Percentiles rank a stretch among this genome's conserved stretches.
Conservation (phyloP, 1,284 basidiomycete genomes). For the Sporisorium sorghi region DNA sequence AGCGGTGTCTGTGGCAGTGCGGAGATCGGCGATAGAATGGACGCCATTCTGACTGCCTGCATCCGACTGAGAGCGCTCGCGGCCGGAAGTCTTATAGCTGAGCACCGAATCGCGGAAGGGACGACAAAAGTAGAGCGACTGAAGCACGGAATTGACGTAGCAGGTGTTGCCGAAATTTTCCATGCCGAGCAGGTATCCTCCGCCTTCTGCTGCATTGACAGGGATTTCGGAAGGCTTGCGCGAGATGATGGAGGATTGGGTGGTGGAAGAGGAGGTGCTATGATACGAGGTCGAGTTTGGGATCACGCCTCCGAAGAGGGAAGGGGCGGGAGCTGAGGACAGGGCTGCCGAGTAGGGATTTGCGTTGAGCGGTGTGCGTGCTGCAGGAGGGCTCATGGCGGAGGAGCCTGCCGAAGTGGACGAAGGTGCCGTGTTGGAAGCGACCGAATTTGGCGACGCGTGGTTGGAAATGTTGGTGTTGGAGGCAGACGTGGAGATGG, state of each 20-base stretch:
- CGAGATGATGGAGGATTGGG: constrained; percentile 27
- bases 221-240: constrained; percentile 41
- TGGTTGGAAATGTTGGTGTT: constrained; percentile 7
- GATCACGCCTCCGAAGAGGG: constrained; percentile 39
- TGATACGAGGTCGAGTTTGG: constrained; percentile 24
- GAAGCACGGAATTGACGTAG: constrained; percentile 97
- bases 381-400: constrained; percentile 15
- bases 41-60: constrained; percentile 11
- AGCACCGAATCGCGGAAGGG: constrained; percentile 81
- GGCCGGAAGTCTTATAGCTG: constrained; percentile 28
- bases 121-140: constrained; percentile 89
- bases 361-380: constrained; percentile 32
- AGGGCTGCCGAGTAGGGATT: constrained; percentile 29
- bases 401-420: constrained; percentile 21
- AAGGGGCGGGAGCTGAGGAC: constrained; percentile 7
- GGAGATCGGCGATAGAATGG: constrained; percentile 10
- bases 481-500: constrained; percentile 15
- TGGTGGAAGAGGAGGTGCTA: constrained; percentile 38
- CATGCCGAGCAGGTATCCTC: constrained; percentile 59
- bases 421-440: constrained; percentile 9
- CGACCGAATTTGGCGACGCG: constrained; percentile 5
- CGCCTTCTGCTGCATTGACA: constrained; percentile 37
- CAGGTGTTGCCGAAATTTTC: constrained; percentile 68
- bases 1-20: constrained; percentile 14
- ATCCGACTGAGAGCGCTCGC: constrained; percentile 25